Conservation (phyloP, 1,284 basidiomycete species). For the Calocybe gambosa region DNA sequence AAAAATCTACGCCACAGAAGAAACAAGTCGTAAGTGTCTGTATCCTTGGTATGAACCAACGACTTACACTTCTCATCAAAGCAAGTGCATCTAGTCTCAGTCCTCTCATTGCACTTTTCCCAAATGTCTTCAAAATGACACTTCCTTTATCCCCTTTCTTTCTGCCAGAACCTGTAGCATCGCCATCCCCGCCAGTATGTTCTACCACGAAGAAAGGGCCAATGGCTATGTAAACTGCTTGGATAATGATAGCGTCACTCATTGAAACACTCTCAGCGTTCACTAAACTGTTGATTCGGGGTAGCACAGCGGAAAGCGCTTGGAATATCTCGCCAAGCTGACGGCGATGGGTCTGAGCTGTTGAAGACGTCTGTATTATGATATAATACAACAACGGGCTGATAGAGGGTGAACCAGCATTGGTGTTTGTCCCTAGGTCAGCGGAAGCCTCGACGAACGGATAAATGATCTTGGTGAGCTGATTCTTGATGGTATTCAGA, state of each 20-base stretch:
- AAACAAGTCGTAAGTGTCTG: background rate
- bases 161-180: slow-evolving; percentile 45
- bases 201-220: slow-evolving; percentile 89
- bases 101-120: slow-evolving; percentile 73
- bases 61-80: slow-evolving; percentile 75
- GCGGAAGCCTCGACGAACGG: slow-evolving; percentile 79
- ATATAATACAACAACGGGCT: slow-evolving; percentile 52
- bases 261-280: slow-evolving; percentile 67
- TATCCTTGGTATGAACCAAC: slow-evolving; percentile 2
- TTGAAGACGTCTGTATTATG: slow-evolving; percentile 32
- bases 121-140: slow-evolving; percentile 54
- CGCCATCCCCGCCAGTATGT: slow-evolving; percentile 30
- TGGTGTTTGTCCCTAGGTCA: slow-evolving; percentile 31
- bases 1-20: slow-evolving; percentile 61
- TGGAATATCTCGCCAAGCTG: slow-evolving; percentile 63
- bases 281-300: slow-evolving; percentile 64
- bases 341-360: slow-evolving; percentile 41
- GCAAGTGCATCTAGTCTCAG: slow-evolving; percentile 78
- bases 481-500: slow-evolving; percentile 71
- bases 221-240: slow-evolving; percentile 86
- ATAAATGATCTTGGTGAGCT: slow-evolving; percentile 76
- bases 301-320: slow-evolving; percentile 58
- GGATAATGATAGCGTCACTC: slow-evolving; percentile 85
- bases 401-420: slow-evolving; percentile 17
- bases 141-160: slow-evolving; percentile 49